Percentiles rank a stretch among this genome's conserved stretches.
phyloP scores from a whole-genome alignment of 2,329 filamentous ascomycete species.

The Mollisiaceae sp. region DNA sequence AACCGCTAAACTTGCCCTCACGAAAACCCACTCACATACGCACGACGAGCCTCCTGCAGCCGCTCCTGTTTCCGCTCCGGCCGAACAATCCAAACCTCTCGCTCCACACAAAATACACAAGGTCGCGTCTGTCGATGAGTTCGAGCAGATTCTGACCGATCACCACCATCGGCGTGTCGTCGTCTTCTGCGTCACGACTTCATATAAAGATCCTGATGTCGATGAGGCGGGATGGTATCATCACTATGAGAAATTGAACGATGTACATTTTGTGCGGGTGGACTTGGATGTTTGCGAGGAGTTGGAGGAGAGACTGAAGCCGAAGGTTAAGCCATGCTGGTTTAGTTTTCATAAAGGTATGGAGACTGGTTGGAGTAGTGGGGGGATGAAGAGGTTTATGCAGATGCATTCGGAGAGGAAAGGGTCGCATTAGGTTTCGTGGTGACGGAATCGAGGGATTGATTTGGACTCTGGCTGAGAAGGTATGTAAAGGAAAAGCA shows the following conservation, averaged over 20 bases:
- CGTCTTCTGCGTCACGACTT: slow-evolving; percentile 20
- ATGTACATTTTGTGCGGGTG: slow-evolving; percentile 19
- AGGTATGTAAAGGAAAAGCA: neutral
- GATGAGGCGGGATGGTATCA: slow-evolving; percentile 24
- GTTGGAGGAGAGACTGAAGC: slow-evolving; percentile 22
- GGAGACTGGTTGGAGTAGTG: slow-evolving; percentile 23
- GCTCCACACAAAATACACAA: slow-evolving; percentile 7
- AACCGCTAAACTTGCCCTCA: slow-evolving; percentile 2
- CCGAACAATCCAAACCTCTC: neutral
- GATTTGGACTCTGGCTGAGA: neutral
- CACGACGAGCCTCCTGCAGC: neutral
- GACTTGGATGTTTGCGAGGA: slow-evolving; percentile 15
- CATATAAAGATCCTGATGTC: slow-evolving; percentile 14
- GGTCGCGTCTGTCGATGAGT: slow-evolving; percentile 18
- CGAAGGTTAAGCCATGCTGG: slow-evolving; percentile 25
- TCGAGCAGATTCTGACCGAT: slow-evolving; percentile 20
- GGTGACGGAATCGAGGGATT: neutral
- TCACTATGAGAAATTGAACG: slow-evolving; percentile 22
- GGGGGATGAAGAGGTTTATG: slow-evolving; percentile 25
- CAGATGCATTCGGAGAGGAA: slow-evolving; percentile 25
- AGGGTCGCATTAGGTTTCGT: neutral
- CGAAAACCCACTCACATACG: neutral
- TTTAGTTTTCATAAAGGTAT: slow-evolving; percentile 23
- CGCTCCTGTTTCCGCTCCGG: neutral
- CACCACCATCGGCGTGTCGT: slow-evolving; percentile 21